phyloP scores from a whole-genome alignment of 257 asterid species.

The Osmanthus fragrans region DNA sequence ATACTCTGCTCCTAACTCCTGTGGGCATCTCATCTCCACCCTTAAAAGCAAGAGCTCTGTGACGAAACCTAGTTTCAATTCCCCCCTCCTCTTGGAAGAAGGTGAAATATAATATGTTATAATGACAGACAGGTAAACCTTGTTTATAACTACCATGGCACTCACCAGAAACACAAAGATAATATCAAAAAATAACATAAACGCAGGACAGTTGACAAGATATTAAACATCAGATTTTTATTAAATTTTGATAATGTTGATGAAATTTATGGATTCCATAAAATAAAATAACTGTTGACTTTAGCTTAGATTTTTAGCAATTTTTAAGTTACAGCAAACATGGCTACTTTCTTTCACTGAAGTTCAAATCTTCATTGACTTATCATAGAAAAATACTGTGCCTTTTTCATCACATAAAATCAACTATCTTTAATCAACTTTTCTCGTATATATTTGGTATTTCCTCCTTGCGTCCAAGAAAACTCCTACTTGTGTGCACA shows the following conservation, averaged over 20 bases:
- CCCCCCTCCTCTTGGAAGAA: neutral
- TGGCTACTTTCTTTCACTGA: neutral
- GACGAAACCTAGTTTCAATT: too few relatives aligned
- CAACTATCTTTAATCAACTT: neutral
- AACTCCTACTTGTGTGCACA: neutral
- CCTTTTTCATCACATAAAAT: constrained; percentile 12
- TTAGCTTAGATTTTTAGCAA: too few relatives aligned
- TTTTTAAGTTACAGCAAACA: too few relatives aligned
- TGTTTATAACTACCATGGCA: neutral
- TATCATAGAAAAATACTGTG: neutral
- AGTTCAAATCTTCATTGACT: neutral
- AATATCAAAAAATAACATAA: neutral
- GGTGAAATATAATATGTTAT: neutral
- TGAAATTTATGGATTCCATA: too few relatives aligned
- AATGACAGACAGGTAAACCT: neutral
- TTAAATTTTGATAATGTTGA: too few relatives aligned
- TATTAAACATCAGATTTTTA: too few relatives aligned
- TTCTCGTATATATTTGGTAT: neutral
- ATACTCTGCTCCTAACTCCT: neutral
- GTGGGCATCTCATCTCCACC: too few relatives aligned
- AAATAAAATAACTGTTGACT: too few relatives aligned
- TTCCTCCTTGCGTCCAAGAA: constrained; percentile 10
- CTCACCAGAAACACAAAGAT: neutral
- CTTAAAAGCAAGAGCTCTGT: too few relatives aligned
- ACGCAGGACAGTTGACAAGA: neutral